Conservation (phyloP, 2,329 filamentous ascomycete genomes). For the Claviceps paspali region DNA sequence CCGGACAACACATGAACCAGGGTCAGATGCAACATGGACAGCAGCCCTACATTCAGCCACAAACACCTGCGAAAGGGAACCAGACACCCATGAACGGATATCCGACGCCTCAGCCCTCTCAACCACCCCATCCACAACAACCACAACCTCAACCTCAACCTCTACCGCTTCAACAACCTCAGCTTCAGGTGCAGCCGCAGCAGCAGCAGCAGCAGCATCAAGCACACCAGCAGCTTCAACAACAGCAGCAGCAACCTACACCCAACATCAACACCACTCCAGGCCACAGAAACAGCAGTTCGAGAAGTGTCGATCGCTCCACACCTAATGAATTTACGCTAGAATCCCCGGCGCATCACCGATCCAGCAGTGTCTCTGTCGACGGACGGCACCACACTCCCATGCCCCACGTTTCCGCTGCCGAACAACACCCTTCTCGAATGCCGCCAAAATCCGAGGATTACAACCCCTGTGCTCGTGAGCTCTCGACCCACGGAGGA, state of each 20-base stretch:
- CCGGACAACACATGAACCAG: slow-evolving; percentile 19
- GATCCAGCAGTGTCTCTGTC: slow-evolving; percentile 25
- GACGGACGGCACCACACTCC: slow-evolving; percentile 15
- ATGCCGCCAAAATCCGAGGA: slow-evolving; percentile 32
- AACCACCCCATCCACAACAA: slow-evolving; percentile 7
- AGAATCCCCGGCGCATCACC: slow-evolving; percentile 28
- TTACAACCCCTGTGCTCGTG: slow-evolving; percentile 39
- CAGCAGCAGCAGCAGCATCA: not conserved
- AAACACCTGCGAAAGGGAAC: slow-evolving; percentile 26
- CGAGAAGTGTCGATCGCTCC: slow-evolving; percentile 31
- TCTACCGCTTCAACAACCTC: slow-evolving; percentile 14
- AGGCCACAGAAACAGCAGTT: slow-evolving; percentile 29
- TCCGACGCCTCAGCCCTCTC: slow-evolving; percentile 18
- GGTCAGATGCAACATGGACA: slow-evolving; percentile 15
- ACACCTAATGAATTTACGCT: slow-evolving; percentile 25
- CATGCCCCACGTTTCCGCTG: slow-evolving; percentile 7
- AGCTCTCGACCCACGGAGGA: slow-evolving; percentile 51
- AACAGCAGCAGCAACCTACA: slow-evolving; percentile 8
- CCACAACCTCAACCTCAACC: slow-evolving; percentile 6
- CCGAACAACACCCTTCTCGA: slow-evolving; percentile 21
- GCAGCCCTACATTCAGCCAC: slow-evolving; percentile 21
- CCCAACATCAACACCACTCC: slow-evolving; percentile 22
- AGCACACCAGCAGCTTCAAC: slow-evolving; percentile 4
- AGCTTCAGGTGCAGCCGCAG: slow-evolving; percentile 1
- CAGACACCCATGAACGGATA: slow-evolving; percentile 23